Base-by-base conservation (phyloP, 768 basidiomycete species). In the Calocybe gangraenosa region DNA sequence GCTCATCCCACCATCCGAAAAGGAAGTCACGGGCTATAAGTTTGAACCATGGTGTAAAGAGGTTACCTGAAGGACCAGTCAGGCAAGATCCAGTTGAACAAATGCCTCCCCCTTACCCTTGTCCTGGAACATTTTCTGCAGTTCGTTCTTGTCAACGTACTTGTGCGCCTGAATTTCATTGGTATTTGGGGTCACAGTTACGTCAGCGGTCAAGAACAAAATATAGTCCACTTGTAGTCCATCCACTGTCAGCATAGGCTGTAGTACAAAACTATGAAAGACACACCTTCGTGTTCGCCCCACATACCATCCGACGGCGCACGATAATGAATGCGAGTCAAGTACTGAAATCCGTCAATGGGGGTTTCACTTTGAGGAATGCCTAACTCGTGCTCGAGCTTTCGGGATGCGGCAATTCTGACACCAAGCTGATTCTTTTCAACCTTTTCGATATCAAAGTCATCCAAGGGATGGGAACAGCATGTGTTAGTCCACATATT, bases 401-500 rank as follows among this genome's bases (percentile, higher is more conserved):
- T 99, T 53, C 96, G 77, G 10, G 91, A 86, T 1, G 93, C 96
- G n/a, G 96, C 96, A 28, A 82, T 66, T 40, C 83, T 76, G 22
- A 96, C 94, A 43, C 94, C 94, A 58, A 78, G 71, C 62, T 96
- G 88, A 28, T 81, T 78, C 53, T 69, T 56, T 65, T 89, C 87
- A 7, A 81, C 63, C 68, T 84, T 91, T 67, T 92, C 86, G 53
- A 80, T 77, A 50, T 84, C 86, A 53, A 92, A 90, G 67, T 98
- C 96, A 55, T 90, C 84, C 40, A 99, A 74, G 14, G 95, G 95
- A 61, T 99, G 95, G 18, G 91, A 93, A 69, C 95, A 99, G 64
- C 96, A 99, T 7, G 96, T 98, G 67, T 99, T 99, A 23, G 96
- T 99, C 96, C 96, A 99, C 93, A 97, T 93, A 57, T 90, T 78